phyloP scores from a whole-genome alignment of 2,329 filamentous ascomycete genomes.

The Fusarium udum region DNA sequence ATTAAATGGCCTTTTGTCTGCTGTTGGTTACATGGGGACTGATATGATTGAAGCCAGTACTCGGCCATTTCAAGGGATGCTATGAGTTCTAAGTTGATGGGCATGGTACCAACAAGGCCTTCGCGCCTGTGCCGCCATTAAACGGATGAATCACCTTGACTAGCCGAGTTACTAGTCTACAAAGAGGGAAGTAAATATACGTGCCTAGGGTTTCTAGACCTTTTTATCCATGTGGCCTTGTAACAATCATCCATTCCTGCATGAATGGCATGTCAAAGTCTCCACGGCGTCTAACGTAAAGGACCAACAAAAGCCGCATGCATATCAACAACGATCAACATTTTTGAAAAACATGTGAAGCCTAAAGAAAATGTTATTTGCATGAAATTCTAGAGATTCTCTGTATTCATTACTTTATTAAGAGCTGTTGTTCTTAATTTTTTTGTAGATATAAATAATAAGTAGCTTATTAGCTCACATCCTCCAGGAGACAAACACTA shows the following conservation, averaged over 20 bases:
- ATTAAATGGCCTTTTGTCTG: neutral
- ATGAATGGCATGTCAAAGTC: neutral
- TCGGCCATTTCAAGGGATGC: neutral
- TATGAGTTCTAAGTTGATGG: neutral
- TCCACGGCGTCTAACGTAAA: accelerated
- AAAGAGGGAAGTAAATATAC: too few relatives aligned
- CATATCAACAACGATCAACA: neutral
- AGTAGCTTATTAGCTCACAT: too few relatives aligned
- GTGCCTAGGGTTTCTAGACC: neutral
- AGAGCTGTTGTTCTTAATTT: too few relatives aligned
- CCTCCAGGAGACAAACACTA: too few relatives aligned
- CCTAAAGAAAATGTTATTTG: too few relatives aligned
- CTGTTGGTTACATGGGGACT: accelerated
- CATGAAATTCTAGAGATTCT: too few relatives aligned
- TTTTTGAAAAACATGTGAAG: neutral
- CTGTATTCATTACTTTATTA: too few relatives aligned
- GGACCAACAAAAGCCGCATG: neutral
- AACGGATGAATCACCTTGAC: neutral
- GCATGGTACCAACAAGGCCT: accelerated
- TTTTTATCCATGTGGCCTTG: neutral
- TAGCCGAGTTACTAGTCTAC: neutral
- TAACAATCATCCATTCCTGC: neutral
- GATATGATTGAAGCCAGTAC: neutral
- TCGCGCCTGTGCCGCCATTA: neutral
- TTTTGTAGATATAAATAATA: too few relatives aligned